Base-by-base conservation (phyloP, 441 rosid species). In the Euphorbia celastroides region DNA sequence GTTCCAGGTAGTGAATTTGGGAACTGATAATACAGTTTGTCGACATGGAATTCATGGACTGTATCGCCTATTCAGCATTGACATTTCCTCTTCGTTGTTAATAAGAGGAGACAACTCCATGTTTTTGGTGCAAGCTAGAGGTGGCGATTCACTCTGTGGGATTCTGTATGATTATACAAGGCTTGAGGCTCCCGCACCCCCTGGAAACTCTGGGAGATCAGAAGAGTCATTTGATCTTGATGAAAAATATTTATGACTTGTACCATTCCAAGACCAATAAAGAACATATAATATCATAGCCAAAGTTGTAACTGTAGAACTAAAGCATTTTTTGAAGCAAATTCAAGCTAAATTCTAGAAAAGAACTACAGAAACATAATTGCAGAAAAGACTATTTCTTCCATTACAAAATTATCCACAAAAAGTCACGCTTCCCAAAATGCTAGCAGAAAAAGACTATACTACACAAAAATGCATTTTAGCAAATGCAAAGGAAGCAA, bases 1-100 rank as follows among this genome's bases (percentile, higher is more conserved):
- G 28, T 63, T 78, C 59, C 71, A 73, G 51, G 71, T 73, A 64
- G 59, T 63, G 65, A 80, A 78, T 32, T 48, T 73, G 72, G 81
- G 81, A 25, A 73, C 60, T 20, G 76, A 78, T 16, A 78, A 80
- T 67, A 52, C 80, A 57, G 73, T 75, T 48, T 75, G 78, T 70
- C 60, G 76, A 30, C 84, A 78, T 57, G 81, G 81, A 68, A 75
- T 77, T 36, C 78, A 71, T 36, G 80, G 80, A 51, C 70, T 80
- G 23, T 78, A 78, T 44, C 57, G 41, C 23, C 66, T 71, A 34
- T 75, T 77, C 38, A 70, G 62, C 38, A 16, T 57, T 4, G 74
- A 66, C 41, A 67, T 80, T 57, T 50, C 78, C 22, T 73, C 80
- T 2, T 42, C 68, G 19, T 51, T 78, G 62, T 46, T 78, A 62